Evolutionary conservation across 2,329 filamentous ascomycete species (phyloP).

Genomic region (Botryosphaeria dothidea): DNA sequence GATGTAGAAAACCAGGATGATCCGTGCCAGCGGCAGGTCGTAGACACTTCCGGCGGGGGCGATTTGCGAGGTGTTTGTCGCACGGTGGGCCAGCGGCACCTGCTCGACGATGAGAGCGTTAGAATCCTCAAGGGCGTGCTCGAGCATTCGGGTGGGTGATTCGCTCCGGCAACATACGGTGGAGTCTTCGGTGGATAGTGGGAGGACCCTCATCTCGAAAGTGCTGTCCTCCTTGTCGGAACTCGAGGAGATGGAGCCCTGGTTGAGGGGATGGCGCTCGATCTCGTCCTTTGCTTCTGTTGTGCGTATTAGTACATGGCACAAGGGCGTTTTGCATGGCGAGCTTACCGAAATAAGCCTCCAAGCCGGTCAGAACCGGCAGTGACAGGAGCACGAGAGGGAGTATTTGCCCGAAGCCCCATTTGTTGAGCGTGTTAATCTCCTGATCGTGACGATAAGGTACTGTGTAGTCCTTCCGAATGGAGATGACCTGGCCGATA

Average conservation of each 20-base stretch:
- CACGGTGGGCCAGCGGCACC: neutral
- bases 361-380: constrained; percentile 27
- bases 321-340: too few relatives aligned
- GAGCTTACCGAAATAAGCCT: constrained; percentile 29
- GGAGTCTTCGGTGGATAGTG: neutral
- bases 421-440: constrained; percentile 17
- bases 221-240: neutral
- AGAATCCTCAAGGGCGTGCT: neutral
- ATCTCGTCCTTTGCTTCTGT: neutral
- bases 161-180: neutral
- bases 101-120: neutral
- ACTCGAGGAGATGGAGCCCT: neutral
- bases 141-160: too few relatives aligned
- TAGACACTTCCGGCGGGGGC: neutral
- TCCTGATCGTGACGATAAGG: constrained; percentile 22
- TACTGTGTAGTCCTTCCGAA: neutral
- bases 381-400: constrained; percentile 29
- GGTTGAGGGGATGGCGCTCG: neutral
- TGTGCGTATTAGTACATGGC: neutral
- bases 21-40: neutral
- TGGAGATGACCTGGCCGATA: constrained; percentile 7
- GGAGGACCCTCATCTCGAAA: neutral
- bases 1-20: constrained; percentile 2
- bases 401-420: constrained; percentile 31
- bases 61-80: neutral